A percentile compares a stretch with the other conserved stretches of the same genome.
These are phyloP conservation scores for Pyrenochaeta sp. DNA, from an alignment of 2,329 filamentous ascomycete genomes.

Conservation along the genomic window DNA sequence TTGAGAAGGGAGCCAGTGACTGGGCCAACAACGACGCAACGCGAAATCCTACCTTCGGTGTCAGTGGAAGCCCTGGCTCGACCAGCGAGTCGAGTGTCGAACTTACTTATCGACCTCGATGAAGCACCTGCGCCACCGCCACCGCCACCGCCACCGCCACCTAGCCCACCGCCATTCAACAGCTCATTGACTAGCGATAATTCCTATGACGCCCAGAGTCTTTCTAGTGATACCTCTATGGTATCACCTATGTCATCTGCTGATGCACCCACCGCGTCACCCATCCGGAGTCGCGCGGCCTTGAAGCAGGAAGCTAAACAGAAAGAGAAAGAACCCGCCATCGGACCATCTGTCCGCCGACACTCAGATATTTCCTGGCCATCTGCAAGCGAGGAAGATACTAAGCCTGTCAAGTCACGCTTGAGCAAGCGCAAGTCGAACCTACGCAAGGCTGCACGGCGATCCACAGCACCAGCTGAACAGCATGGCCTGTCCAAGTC, in stretches of 20 bases:
- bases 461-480: constrained; percentile 3
- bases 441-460: not conserved
- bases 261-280: not conserved
- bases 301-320: not conserved
- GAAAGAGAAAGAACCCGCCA: not conserved
- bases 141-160: constrained; percentile 1
- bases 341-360: constrained; percentile 2
- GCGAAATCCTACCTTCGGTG: not conserved
- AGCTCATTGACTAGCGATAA: not conserved
- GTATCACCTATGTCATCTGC: not conserved
- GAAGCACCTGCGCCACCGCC: constrained; percentile 4
- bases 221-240: constrained; percentile 2
- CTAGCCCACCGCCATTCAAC: constrained; percentile 5
- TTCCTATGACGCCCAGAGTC: not conserved
- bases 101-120: constrained; percentile 22
- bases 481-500: constrained; percentile 10
- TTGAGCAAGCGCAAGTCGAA: not conserved
- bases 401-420: not conserved
- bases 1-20: not conserved
- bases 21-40: not conserved
- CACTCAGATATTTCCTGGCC: constrained; percentile 18
- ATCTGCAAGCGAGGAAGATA: constrained; percentile 10
- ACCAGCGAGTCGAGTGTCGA: not conserved
- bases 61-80: not conserved
- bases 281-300: not conserved